Evolutionary conservation across 768 basidiomycete species (phyloP).

Genomic region (Hygrophoropsis aurantiaca): DNA sequence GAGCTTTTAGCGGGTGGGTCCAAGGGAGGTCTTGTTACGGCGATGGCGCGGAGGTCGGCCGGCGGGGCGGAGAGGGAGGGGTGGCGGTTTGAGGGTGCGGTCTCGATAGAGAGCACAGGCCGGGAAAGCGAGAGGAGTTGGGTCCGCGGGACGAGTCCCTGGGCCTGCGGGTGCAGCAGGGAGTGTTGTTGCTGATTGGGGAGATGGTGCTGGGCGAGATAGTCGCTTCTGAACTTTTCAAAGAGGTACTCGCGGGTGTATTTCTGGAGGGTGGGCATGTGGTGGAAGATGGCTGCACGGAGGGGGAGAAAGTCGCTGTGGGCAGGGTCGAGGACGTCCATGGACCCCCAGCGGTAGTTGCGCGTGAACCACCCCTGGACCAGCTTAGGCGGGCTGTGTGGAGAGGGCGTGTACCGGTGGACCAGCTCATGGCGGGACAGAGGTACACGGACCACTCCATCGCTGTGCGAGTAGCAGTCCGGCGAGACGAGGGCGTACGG

Average conservation of each 20-base stretch:
- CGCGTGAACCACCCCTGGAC: constrained; percentile 65
- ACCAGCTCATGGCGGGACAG: constrained; percentile 70
- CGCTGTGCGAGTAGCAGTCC: constrained; percentile 81
- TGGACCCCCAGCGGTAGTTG: constrained; percentile 79
- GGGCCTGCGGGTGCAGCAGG: constrained; percentile 46
- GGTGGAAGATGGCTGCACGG: constrained; percentile 79
- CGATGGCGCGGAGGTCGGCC: no score
- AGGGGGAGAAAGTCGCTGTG: constrained; percentile 83
- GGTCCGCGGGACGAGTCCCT: constrained; percentile 33
- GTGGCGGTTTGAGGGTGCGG: constrained; percentile 47
- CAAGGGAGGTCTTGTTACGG: no score
- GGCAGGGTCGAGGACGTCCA: constrained; percentile 75
- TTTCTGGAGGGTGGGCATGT: constrained; percentile 86
- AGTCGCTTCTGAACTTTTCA: constrained; percentile 70
- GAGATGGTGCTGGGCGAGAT: constrained; percentile 51
- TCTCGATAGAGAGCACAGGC: constrained; percentile 64
- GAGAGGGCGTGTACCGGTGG: constrained; percentile 68
- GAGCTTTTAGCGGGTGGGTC: constrained; percentile 34
- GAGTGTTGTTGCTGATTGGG: constrained; percentile 40
- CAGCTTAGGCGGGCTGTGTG: constrained; percentile 46
- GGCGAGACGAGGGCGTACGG: constrained; percentile 87
- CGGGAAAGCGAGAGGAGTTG: constrained; percentile 33
- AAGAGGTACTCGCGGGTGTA: constrained; percentile 84
- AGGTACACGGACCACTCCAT: constrained; percentile 62
- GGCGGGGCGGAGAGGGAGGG: constrained; percentile 47